Base-by-base conservation (phyloP, 345 rosid genomes). In the Citrus hindsii region DNA sequence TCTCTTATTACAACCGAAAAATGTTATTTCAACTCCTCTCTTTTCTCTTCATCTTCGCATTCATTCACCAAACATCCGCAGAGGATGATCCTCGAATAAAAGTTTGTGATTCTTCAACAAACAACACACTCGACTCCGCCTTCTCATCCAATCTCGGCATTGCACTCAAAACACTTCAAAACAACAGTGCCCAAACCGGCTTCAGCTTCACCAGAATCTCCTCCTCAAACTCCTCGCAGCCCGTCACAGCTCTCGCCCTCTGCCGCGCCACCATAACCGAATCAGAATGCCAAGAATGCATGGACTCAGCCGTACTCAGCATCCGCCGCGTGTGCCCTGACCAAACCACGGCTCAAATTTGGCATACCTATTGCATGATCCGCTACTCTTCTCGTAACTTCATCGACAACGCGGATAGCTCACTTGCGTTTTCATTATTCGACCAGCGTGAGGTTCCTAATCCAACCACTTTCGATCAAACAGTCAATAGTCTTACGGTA, bases 211-310 rank as follows among this genome's bases (percentile, higher is more conserved):
- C 37, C 35, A 78, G 63, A 42, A 35, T 28, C 9, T 4, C 66
- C 6, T 0, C 24, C 9, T 38, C 55, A 33, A 27, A 28, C 25
- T 64, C 51, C 3, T n/a, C 42, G 30, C 21, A 40, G 63, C 6
- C 76, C 3, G 71, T 78, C 69, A 48, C 76, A 9, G 71, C 76
- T 59, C 64, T 78, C 12, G 81, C 76, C 55, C 76, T 61, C 42
- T 77, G 80, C 14, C 68, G 80, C 8, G 76, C 33, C n/a, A 62
- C 70, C 9, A 28, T 78, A 19, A 6, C 68, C 42, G 5, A 62
- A n/a, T 27, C 30, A 1, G 69, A 70, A 9, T 78, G 81, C 64
- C 81, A 78, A 14, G 30, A 51, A 25, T 71, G 81, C 76, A 19
- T 71, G 24, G 56, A 61, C n/a, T 74, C 62, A 0, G 76, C 71